These are phyloP conservation scores for Penicillium parvum DNA, from an alignment of 495 filamentous ascomycete genomes.

Conservation along the genomic window DNA sequence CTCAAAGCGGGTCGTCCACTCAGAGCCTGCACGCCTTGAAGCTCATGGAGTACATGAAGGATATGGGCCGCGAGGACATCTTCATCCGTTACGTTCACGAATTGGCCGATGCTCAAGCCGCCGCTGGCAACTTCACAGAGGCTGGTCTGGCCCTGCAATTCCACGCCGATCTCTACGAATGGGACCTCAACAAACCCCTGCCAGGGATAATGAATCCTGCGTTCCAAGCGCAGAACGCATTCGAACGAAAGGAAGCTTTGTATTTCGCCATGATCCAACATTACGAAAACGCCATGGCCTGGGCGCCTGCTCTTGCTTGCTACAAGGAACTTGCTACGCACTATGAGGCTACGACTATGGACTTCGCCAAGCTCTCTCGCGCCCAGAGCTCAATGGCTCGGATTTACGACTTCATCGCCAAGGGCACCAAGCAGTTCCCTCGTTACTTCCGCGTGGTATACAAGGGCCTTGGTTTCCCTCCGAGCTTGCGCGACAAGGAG, in stretches of 20 bases:
- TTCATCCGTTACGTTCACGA: constrained; percentile 97
- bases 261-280: constrained; percentile 93
- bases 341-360: constrained; percentile 84
- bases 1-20: constrained; percentile 72
- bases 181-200: constrained; percentile 70
- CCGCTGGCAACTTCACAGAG: constrained; percentile 76
- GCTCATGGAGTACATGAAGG: constrained; percentile 93
- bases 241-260: constrained; percentile 87
- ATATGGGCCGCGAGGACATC: constrained; percentile 96
- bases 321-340: constrained; percentile 88
- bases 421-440: constrained; percentile 69
- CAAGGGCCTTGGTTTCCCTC: constrained; percentile 85
- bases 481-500: constrained; percentile 78
- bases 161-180: constrained; percentile 89
- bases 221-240: constrained; percentile 80
- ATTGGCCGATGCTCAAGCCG: constrained; percentile 71
- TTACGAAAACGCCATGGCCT: constrained; percentile 88
- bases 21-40: constrained; percentile 85
- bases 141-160: constrained; percentile 86
- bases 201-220: constrained; percentile 65
- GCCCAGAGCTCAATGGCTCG: constrained; percentile 88
- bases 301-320: constrained; percentile 82
- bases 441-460: constrained; percentile 92
- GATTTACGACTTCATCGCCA: constrained; percentile 83
- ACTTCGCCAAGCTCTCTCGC: constrained; percentile 86